Percentiles rank a stretch among this genome's conserved stretches.
These are phyloP conservation scores for Filobasidium uniguttulatum DNA, from an alignment of 1,284 basidiomycete genomes.

Conservation along the genomic window DNA sequence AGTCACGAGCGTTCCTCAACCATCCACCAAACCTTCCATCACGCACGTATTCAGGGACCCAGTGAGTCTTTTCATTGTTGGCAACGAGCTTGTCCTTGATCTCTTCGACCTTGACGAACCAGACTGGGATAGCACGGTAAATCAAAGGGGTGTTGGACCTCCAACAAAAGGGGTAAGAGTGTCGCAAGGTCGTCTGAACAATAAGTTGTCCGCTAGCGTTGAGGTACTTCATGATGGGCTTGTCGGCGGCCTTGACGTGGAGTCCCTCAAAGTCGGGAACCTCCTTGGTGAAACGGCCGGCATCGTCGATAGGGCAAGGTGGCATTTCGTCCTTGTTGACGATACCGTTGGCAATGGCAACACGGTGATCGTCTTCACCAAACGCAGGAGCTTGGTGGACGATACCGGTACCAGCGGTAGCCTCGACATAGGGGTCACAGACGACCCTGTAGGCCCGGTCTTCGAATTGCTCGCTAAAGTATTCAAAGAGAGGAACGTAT, in stretches of 20 bases:
- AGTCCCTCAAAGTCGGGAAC: constrained; percentile 83
- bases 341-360: constrained; percentile 72
- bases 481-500: constrained; percentile 91
- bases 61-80: constrained; percentile 83
- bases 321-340: constrained; percentile 77
- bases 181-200: constrained; percentile 71
- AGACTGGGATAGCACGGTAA: constrained; percentile 89
- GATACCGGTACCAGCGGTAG: constrained; percentile 88
- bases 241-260: constrained; percentile 90
- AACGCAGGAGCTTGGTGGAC: constrained; percentile 98
- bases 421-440: constrained; percentile 85
- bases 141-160: constrained; percentile 89
- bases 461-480: constrained; percentile 89
- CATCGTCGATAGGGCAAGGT: constrained; percentile 88
- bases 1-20: constrained; percentile 93
- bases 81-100: constrained; percentile 72
- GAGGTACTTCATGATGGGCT: constrained; percentile 81
- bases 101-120: constrained; percentile 86
- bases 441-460: constrained; percentile 85
- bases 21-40: constrained; percentile 94
- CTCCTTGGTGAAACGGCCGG: constrained; percentile 72
- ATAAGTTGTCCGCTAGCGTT: constrained; percentile 80
- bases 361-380: constrained; percentile 96
- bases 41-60: constrained; percentile 85
- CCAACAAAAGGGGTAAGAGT: constrained; percentile 97